phyloP scores from a whole-genome alignment of 768 basidiomycete genomes.

The Bullera alba region DNA sequence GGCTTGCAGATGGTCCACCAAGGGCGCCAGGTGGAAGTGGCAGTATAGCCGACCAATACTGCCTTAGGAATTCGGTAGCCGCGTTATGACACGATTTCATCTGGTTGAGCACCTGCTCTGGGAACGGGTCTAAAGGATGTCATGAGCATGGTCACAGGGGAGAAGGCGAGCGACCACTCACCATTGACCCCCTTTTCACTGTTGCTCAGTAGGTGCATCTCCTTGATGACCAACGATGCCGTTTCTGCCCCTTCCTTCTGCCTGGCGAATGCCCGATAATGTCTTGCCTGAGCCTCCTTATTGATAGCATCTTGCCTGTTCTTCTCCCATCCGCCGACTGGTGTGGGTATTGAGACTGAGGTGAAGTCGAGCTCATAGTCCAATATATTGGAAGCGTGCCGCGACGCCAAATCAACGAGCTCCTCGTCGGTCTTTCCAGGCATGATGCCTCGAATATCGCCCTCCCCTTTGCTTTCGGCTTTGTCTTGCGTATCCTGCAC shows the following conservation, averaged over 20 bases:
- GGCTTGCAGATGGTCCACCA: conserved; percentile 19
- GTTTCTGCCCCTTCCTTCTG: conserved; percentile 23
- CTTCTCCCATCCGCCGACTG: conserved; percentile 11
- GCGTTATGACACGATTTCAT: conserved; percentile 87
- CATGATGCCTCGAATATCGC: conserved; percentile 19
- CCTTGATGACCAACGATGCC: conserved; percentile 29
- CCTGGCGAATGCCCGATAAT: conserved; percentile 11
- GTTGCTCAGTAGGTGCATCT: conserved; percentile 23
- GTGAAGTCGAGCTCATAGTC: conserved; percentile 15
- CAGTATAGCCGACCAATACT: conserved; percentile 86
- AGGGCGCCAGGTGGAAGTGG: conserved; percentile 56
- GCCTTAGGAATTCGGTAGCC: conserved; percentile 89
- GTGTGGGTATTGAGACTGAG: conserved; percentile 11
- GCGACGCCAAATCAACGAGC: conserved; percentile 6
- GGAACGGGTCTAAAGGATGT: conserved; percentile 60
- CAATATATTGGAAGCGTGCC: conserved; percentile 2
- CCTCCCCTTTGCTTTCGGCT: conserved; percentile 37
- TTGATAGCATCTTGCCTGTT: conserved; percentile 3
- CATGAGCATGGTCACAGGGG: not conserved
- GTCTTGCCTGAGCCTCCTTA: conserved; percentile 7
- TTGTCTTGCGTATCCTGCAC: conserved; percentile 69
- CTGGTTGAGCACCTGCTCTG: conserved; percentile 67
- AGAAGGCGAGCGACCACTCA: conserved; percentile 9
- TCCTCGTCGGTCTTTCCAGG: conserved; percentile 28
- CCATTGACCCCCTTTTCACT: conserved; percentile 25